Percentiles rank a stretch among this genome's conserved stretches.
Evolutionary conservation across 495 filamentous ascomycete genomes (phyloP).

Genomic region (Apodospora peruviana): DNA sequence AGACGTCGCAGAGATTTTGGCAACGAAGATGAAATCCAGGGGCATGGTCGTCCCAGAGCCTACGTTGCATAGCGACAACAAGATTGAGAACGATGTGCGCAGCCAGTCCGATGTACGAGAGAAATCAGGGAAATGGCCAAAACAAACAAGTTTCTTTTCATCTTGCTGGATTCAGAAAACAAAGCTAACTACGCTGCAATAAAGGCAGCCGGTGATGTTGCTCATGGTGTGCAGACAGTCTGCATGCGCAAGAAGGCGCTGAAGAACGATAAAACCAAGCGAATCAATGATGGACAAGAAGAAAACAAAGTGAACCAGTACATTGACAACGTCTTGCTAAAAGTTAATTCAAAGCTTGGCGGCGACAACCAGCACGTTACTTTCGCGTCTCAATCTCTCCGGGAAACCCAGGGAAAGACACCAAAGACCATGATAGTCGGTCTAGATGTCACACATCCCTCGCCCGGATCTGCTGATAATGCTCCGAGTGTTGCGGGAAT

Average conservation of each 20-base stretch:
- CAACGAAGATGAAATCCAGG: too few relatives aligned
- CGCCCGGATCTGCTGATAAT: conserved; percentile 36
- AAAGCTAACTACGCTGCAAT: conserved; percentile 57
- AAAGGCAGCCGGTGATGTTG: conserved; percentile 60
- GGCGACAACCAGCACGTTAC: conserved; percentile 58
- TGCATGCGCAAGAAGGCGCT: conserved; percentile 50
- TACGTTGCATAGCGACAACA: too few relatives aligned
- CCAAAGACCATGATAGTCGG: conserved; percentile 75
- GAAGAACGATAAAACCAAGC: too few relatives aligned
- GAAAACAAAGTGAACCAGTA: conserved; percentile 42
- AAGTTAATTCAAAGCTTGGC: conserved; percentile 77
- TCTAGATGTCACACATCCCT: conserved; percentile 77
- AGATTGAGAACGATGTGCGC: too few relatives aligned
- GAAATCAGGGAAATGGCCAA: conserved; percentile 57
- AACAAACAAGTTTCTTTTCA: conserved; percentile 49
- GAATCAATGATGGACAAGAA: background rate
- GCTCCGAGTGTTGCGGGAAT: conserved; percentile 58
- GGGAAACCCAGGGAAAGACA: too few relatives aligned
- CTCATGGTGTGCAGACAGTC: conserved; percentile 59
- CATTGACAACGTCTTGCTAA: conserved; percentile 67
- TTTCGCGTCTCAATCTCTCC: conserved; percentile 24
- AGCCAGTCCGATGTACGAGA: too few relatives aligned
- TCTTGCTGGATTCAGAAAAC: conserved; percentile 44
- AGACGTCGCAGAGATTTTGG: too few relatives aligned
- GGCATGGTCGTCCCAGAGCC: too few relatives aligned